Evolutionary conservation across 495 filamentous ascomycete genomes (phyloP).

Genomic region (Penicillium desertorum): DNA sequence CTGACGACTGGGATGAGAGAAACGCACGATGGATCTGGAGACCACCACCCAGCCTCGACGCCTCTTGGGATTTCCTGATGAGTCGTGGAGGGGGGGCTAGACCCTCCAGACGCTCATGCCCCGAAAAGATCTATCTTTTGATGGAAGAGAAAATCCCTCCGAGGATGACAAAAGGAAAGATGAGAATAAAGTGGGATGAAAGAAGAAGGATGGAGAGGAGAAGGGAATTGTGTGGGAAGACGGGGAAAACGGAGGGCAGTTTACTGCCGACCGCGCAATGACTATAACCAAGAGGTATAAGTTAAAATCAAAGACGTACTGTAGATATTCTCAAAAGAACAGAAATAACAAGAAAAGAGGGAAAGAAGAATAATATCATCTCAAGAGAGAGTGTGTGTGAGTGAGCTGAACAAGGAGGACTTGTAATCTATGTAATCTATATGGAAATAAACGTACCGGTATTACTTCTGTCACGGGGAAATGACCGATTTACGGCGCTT

Average conservation of each 20-base stretch:
- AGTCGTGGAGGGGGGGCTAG: slow-evolving; percentile 33
- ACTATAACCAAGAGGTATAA: neutral
- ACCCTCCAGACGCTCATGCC: slow-evolving; percentile 37
- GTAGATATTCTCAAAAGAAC: neutral
- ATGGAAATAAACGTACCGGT: neutral
- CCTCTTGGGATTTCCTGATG: slow-evolving; percentile 8
- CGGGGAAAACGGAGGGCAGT: slow-evolving; percentile 7
- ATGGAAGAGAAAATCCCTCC: slow-evolving; percentile 8
- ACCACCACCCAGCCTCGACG: slow-evolving; percentile 14
- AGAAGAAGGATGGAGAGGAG: slow-evolving; percentile 2
- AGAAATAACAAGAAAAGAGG: neutral
- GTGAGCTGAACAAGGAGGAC: neutral
- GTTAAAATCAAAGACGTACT: neutral
- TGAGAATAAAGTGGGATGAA: neutral
- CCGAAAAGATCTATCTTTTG: slow-evolving; percentile 15
- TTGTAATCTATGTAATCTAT: slow-evolving; percentile 8
- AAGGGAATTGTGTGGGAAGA: slow-evolving; percentile 1
- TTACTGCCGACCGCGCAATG: slow-evolving; percentile 8
- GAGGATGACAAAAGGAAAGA: neutral
- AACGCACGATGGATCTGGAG: slow-evolving; percentile 15
- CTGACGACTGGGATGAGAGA: slow-evolving; percentile 7
- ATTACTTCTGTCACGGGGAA: slow-evolving; percentile 7
- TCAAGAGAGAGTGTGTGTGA: neutral
- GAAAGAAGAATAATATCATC: slow-evolving; percentile 5
- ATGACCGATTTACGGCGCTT: slow-evolving; percentile 23